Base-by-base conservation (phyloP, 352 stramenopile genomes). In the Phytophthora pisi region DNA sequence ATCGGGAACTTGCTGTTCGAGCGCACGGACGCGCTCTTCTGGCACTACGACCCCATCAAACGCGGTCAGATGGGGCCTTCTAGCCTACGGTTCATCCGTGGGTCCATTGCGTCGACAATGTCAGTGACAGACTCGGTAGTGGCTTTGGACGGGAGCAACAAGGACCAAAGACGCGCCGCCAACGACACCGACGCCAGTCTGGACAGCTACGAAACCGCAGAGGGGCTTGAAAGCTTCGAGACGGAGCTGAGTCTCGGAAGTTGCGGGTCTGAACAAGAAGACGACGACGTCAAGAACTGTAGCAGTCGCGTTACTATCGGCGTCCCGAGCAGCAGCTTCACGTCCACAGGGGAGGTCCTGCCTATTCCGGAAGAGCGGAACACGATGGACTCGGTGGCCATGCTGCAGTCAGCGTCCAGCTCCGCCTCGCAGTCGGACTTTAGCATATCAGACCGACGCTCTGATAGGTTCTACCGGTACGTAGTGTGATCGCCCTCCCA, bases 1-100 rank as follows among this genome's bases (percentile, higher is more conserved):
- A 23, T 77, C 11, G 75, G 75, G 9, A 80, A 80, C 34, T 51
- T 68, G 34, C 42, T 83, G 16, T 80, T 78, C 50, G 75, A 83
- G 60, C 65, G 65, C 47, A 68, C 61, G 0, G 73, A 83, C 57
- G 66, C 64, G 10, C 72, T 83, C 43, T 78, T 83, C 30, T 83
- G 75, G 75, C 66, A 80, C 42, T 83, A 78, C 20, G 75, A 79
- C 31, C 71, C 71, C 5, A 72, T 72, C 11, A 75, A 75, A 20
- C 68, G 68, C 15, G 68, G 68, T 7, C 62, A 71, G n/a, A 68
- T 60, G 57, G 57, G 47, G 0, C 57, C 62, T 18, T 55, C 45
- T 11, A 71, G 45, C 11, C 43, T 68, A 40, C 62, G 47, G 5
- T 75, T 75, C 52, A 71, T 72, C n/a, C 68, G 68, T n/a, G 68